A percentile compares a stretch with the other conserved stretches of the same genome.
Conservation (phyloP, 1,284 basidiomycete genomes). For the Fomitiporia mediterranea region DNA sequence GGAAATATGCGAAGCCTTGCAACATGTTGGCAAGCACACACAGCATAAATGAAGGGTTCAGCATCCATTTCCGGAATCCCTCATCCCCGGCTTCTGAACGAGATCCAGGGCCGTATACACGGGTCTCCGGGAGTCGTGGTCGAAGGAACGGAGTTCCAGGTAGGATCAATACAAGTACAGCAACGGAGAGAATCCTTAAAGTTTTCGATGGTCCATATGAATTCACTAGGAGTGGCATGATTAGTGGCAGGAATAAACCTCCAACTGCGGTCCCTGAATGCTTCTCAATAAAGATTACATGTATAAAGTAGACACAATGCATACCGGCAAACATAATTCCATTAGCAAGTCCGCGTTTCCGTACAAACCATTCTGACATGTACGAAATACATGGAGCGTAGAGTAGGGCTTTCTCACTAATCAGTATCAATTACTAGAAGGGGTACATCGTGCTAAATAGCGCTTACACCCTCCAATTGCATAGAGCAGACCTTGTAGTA, state of each 20-base stretch:
- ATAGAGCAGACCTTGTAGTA: slow-evolving; percentile 37
- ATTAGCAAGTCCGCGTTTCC: slow-evolving; percentile 36
- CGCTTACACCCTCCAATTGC: slow-evolving; percentile 34
- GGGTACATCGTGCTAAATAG: neutral
- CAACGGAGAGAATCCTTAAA: slow-evolving; percentile 30
- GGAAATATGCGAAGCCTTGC: slow-evolving; percentile 32
- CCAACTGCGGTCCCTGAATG: slow-evolving; percentile 31
- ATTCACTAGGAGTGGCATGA: slow-evolving; percentile 30
- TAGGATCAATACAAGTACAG: slow-evolving; percentile 25
- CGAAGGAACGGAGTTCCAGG: slow-evolving; percentile 31
- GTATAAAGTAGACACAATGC: neutral
- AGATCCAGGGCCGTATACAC: slow-evolving; percentile 23
- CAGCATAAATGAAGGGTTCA: slow-evolving; percentile 28
- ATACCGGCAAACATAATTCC: slow-evolving; percentile 39
- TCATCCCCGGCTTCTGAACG: slow-evolving; percentile 19
- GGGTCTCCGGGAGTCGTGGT: slow-evolving; percentile 31
- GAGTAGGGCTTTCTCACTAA: slow-evolving; percentile 29
- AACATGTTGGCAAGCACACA: slow-evolving; percentile 32
- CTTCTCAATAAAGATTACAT: neutral
- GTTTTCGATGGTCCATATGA: slow-evolving; percentile 28
- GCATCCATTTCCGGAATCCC: slow-evolving; percentile 24
- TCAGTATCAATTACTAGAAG: neutral
- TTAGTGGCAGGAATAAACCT: slow-evolving; percentile 35
- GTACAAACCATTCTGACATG: slow-evolving; percentile 42
- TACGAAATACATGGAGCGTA: slow-evolving; percentile 35